phyloP scores from a whole-genome alignment of 805 yeast species.

The Candida suzukii region DNA sequence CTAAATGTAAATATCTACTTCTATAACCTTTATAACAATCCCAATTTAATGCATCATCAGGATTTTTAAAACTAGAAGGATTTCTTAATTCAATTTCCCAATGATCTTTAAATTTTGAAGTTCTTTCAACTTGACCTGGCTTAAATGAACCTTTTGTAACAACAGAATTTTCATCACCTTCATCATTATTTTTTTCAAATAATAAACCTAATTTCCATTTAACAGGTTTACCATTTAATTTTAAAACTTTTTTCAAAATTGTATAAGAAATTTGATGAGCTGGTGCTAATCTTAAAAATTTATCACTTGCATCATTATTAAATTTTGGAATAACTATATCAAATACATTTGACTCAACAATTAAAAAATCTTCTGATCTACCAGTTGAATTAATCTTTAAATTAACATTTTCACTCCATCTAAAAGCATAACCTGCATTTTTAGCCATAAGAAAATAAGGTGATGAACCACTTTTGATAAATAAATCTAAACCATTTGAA shows the following conservation, averaged over 20 bases:
- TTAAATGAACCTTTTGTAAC: background rate
- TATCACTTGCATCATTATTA: constrained; percentile 25
- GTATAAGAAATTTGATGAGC: constrained; percentile 29
- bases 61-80: constrained; percentile 36
- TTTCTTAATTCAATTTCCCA: constrained; percentile 50
- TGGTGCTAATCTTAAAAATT: constrained; percentile 5
- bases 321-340: constrained; percentile 50
- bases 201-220: constrained; percentile 71
- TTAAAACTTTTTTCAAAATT: constrained; percentile 46
- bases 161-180: constrained; percentile 18
- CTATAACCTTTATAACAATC: constrained; percentile 81
- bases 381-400: constrained; percentile 44
- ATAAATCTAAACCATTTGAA: constrained; percentile 46
- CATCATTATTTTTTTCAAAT: constrained; percentile 55
- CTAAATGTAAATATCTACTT: constrained; percentile 74
- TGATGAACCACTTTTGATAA: constrained; percentile 52
- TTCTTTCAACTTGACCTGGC: constrained; percentile 31
- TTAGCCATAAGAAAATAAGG: constrained; percentile 54
- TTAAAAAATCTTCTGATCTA: constrained; percentile 41
- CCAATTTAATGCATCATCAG: constrained; percentile 39
- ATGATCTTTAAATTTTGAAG: constrained; percentile 49
- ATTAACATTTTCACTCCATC: constrained; percentile 52
- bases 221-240: constrained; percentile 55
- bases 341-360: constrained; percentile 49
- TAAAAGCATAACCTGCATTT: constrained; percentile 57